These are phyloP conservation scores for Stephania japonica DNA, from an alignment of 164 flowering plant genomes.

Conservation along the genomic window DNA sequence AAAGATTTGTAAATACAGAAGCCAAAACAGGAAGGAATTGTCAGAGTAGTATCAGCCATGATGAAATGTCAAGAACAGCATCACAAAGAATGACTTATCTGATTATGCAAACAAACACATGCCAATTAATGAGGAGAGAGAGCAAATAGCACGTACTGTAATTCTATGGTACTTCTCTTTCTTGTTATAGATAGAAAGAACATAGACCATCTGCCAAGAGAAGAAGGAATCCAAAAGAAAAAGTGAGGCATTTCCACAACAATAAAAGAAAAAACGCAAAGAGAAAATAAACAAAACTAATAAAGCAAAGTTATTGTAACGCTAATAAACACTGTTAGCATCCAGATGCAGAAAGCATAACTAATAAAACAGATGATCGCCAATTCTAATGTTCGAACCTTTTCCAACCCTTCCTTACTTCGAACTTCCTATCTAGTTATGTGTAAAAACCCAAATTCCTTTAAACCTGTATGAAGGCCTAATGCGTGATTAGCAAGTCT, in stretches of 20 bases:
- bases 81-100: neutral
- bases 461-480: no score
- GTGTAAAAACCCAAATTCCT: no score
- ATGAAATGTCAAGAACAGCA: neutral
- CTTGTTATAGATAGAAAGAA: conserved; percentile 84
- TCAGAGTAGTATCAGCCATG: neutral
- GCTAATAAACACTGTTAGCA: no score
- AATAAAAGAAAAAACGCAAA: neutral
- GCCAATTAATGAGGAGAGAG: neutral
- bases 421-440: no score
- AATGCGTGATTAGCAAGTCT: no score
- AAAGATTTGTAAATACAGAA: no score
- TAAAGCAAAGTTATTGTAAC: neutral
- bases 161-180: conserved; percentile 88
- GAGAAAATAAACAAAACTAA: neutral
- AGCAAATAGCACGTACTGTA: conserved; percentile 47
- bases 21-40: no score
- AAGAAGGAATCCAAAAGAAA: conserved; percentile 1
- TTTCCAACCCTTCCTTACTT: neutral
- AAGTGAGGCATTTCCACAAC: neutral
- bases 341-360: no score
- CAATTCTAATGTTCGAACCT: neutral
- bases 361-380: no score
- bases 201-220: conserved; percentile 85
- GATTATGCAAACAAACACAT: neutral